Base-by-base conservation (phyloP, 2,329 filamentous ascomycete genomes). In the Mollisiaceae sp. region DNA sequence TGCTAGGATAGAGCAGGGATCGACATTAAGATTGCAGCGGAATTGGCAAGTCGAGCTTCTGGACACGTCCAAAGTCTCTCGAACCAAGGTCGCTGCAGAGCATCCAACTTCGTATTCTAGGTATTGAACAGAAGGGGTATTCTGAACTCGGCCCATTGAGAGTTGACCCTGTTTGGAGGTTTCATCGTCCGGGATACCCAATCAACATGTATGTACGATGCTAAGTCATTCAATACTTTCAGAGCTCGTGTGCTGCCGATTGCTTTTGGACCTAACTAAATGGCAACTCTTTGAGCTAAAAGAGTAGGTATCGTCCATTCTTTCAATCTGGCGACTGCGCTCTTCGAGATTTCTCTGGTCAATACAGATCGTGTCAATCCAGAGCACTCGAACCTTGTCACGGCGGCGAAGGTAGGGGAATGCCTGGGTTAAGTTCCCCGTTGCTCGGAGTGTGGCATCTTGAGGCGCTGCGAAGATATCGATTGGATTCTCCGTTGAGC, bases 321-420 rank as follows among this genome's bases (percentile, higher is more conserved):
- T 57, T 22, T 38, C n/a, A 4, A 57, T 35, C n/a, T 57, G 55
- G 5, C 55, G 12, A 22, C 55, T 57, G 27, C 55, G 15, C 18
- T 57, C 35, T 15, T 38, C 35, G 4, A 57, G 20, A 39, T 38
- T 22, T 4, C 27, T 38, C 24, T 57, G 55, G 14, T 57, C 20
- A 12, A 57, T 22, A 39, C 55, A 57, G 2, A 57, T 57, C 9
- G 55, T 35, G 24, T 57, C 55, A 2, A 57, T 39, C 55, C 55
- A 57, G 11, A 57, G 11, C 2, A 22, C n/a, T 24, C 55, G 18
- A 24, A 15, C n/a, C 4, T 20, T 20, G 18, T 38, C 18, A 15
- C 20, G 3, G 8, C 2, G 18, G 6, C 55, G 32, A 20, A 57
- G 32, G n/a, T 57, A 57, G 2, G 55, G 55, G 18, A 57, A 41